phyloP scores from a whole-genome alignment of 352 stramenopile species.

The Aphanomyces euteiches region DNA sequence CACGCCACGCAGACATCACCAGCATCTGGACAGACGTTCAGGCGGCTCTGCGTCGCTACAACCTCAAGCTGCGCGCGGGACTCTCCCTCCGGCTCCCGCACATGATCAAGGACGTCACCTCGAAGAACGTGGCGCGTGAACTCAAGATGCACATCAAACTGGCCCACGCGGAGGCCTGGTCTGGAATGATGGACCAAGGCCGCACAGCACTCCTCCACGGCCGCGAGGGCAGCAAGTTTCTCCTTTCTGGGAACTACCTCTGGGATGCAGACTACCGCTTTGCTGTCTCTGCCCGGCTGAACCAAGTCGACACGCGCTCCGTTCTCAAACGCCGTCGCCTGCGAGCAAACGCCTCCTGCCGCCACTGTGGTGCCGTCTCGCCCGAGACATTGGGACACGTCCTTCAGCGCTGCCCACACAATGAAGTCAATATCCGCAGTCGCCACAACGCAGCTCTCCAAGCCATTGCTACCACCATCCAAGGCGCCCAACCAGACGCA shows the following conservation, averaged over 20 bases:
- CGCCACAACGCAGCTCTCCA: not conserved
- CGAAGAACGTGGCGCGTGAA: not conserved
- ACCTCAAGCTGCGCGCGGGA: not conserved
- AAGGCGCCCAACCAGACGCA: not conserved
- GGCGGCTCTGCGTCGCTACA: not conserved
- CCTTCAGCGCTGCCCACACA: constrained; percentile 12
- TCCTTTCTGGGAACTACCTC: not conserved
- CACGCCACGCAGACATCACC: not conserved
- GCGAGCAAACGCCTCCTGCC: not conserved
- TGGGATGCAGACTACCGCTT: constrained; percentile 23
- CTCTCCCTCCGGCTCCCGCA: not conserved
- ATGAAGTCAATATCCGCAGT: not conserved
- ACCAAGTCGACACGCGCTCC: constrained; percentile 25
- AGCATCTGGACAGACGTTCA: constrained; percentile 6
- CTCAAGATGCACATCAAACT: constrained; percentile 12
- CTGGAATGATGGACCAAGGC: not conserved
- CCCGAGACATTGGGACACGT: constrained; percentile 27
- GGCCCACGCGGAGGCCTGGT: not conserved
- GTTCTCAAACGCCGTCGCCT: constrained; percentile 28
- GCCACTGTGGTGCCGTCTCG: constrained; percentile 2
- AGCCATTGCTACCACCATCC: not conserved
- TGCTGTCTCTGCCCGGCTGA: constrained; percentile 21
- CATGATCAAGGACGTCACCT: not conserved
- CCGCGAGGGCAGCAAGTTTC: not conserved
- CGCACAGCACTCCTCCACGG: not conserved